phyloP scores from a whole-genome alignment of 257 asterid species.

The Fraxinus excelsior region DNA sequence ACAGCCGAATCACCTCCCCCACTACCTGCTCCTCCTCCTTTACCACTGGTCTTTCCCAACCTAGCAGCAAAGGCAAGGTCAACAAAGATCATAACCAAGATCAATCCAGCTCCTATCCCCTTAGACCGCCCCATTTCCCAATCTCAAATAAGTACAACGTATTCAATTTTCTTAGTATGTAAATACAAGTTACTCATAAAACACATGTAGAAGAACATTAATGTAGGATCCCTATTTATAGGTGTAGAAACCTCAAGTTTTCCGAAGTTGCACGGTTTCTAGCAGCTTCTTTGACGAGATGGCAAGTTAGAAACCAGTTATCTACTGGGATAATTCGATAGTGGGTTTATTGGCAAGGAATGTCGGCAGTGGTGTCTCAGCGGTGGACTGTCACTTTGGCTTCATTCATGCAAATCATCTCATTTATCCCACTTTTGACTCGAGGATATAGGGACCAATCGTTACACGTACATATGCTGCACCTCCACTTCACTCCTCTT shows the following conservation, averaged over 20 bases:
- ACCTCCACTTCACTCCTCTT: slow-evolving; percentile 16
- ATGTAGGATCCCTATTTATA: slow-evolving; percentile 51
- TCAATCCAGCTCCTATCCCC: slow-evolving; percentile 40
- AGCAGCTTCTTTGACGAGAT: slow-evolving; percentile 35
- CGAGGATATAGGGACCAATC: slow-evolving; percentile 15
- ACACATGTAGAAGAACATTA: slow-evolving; percentile 20
- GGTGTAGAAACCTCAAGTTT: slow-evolving; percentile 32
- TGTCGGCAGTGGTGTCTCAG: not conserved
- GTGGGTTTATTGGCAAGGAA: slow-evolving; percentile 22
- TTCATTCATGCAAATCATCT: slow-evolving; percentile 21
- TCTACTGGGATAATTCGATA: slow-evolving; percentile 5
- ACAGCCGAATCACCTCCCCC: slow-evolving; percentile 27
- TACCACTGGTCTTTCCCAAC: slow-evolving; percentile 27
- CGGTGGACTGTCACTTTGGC: not conserved
- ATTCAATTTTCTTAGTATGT: not conserved
- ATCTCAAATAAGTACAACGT: slow-evolving; percentile 3
- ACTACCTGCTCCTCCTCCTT: slow-evolving; percentile 25
- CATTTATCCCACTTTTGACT: slow-evolving; percentile 35
- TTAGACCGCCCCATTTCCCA: slow-evolving; percentile 43
- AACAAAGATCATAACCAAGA: slow-evolving; percentile 43
- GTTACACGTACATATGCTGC: not conserved
- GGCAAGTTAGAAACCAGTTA: slow-evolving; percentile 12
- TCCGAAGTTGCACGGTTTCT: slow-evolving; percentile 47
- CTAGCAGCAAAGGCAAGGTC: slow-evolving; percentile 60
- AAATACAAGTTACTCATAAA: not conserved